Percentiles rank a stretch among this genome's conserved stretches.
phyloP scores from a whole-genome alignment of 805 yeast species.

The Candida verbasci region DNA sequence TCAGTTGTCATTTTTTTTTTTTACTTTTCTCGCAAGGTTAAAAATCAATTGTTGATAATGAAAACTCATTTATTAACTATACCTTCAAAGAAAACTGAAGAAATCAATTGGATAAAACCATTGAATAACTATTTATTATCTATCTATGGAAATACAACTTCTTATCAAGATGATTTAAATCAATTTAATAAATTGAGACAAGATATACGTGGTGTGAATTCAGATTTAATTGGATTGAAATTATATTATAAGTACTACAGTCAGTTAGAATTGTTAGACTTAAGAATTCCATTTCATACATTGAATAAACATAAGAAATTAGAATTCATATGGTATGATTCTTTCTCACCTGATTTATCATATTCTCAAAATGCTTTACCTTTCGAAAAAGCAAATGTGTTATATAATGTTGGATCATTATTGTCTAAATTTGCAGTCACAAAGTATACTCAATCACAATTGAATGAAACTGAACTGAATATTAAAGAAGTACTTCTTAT shows the following conservation, averaged over 20 bases:
- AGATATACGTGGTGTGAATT: slow-evolving; percentile 49
- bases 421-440: slow-evolving; percentile 46
- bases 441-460: slow-evolving; percentile 22
- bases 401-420: slow-evolving; percentile 73
- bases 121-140: slow-evolving; percentile 53
- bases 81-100: slow-evolving; percentile 45
- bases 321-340: slow-evolving; percentile 78
- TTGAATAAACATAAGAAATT: slow-evolving; percentile 41
- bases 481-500: slow-evolving; percentile 56
- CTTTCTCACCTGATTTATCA: slow-evolving; percentile 45
- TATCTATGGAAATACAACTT: slow-evolving; percentile 59
- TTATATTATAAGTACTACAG: slow-evolving; percentile 68
- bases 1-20: background rate
- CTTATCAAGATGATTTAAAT: slow-evolving; percentile 52
- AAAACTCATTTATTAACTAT: slow-evolving; percentile 21
- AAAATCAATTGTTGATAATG: slow-evolving; percentile 11
- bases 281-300: slow-evolving; percentile 67
- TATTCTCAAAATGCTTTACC: slow-evolving; percentile 76
- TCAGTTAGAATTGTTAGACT: slow-evolving; percentile 73
- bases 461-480: slow-evolving; percentile 31
- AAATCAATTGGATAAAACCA: slow-evolving; percentile 63
- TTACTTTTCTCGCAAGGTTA: background rate
- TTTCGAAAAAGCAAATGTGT: slow-evolving; percentile 81
- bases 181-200: slow-evolving; percentile 55
- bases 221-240: slow-evolving; percentile 44